These are phyloP conservation scores for Priceomyces castillae DNA, from an alignment of 805 yeast genomes.

Conservation along the genomic window DNA sequence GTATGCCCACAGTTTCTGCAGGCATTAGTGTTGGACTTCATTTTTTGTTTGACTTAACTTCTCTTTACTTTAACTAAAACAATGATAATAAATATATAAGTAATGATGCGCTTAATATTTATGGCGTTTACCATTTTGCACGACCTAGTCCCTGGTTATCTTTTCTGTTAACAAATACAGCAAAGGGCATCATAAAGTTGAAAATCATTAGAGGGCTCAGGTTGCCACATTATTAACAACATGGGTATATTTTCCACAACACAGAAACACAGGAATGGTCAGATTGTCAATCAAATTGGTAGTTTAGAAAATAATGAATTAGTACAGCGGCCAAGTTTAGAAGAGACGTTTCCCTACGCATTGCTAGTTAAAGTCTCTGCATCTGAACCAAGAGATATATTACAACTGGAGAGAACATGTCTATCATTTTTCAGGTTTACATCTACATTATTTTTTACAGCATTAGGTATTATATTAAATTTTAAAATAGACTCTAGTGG, in stretches of 20 bases:
- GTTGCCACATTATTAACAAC: not conserved
- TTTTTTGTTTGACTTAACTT: too few relatives aligned
- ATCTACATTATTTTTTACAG: conserved; percentile 42
- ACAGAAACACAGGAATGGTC: not conserved
- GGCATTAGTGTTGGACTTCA: conserved; percentile 7
- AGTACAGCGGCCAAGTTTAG: conserved; percentile 1
- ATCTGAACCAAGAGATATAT: conserved; percentile 53
- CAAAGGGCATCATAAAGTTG: too few relatives aligned
- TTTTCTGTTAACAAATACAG: too few relatives aligned
- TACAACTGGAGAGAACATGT: conserved; percentile 54
- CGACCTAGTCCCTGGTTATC: not conserved
- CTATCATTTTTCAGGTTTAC: conserved; percentile 49
- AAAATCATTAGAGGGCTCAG: not conserved
- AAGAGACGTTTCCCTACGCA: conserved; percentile 17
- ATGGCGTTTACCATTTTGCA: not conserved
- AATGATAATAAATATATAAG: not conserved
- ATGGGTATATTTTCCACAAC: not conserved
- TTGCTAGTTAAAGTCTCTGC: conserved; percentile 20
- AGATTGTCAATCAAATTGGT: not conserved
- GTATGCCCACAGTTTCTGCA: conserved; percentile 27
- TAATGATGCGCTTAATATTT: not conserved
- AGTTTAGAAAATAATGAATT: not conserved
- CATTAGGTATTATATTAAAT: conserved; percentile 46
- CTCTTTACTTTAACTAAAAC: not conserved
- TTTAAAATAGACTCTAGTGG: conserved; percentile 40